Evolutionary conservation across 495 filamentous ascomycete species (phyloP), one percentile per base, ranked within the genome.

Genomic region (Neurospora sp.): DNA sequence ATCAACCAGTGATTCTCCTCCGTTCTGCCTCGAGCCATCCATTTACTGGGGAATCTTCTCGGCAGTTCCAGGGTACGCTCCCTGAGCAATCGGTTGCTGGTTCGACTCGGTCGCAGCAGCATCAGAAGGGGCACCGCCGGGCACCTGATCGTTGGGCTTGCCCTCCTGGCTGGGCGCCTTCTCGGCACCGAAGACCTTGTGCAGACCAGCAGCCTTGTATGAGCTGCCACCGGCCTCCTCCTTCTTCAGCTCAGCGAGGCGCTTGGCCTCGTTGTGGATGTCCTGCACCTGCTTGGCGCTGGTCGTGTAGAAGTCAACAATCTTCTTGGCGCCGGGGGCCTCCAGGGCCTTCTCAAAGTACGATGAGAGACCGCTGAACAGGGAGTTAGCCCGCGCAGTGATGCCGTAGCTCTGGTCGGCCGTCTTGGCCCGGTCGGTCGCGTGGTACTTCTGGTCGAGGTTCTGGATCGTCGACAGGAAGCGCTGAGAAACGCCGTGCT

Each of bases 311-410:
- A 99, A 98, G 68, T 89, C 84, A 38, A 92, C 91, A 41, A 99
- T 83, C 81, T 90, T 92, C 83, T 93, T 89, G 73, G 96, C 96
- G 2, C 93, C 93, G 9, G 94, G 93, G 3, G 93, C 95, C 73
- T 86, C 89, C 31, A 91, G 84, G 1, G 94, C 94, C 86, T 96
- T 94, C 84, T 98, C 94, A 78, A 97, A 99, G 86, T 98, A 79
- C 35, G 88, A 88, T 79, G 82, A 83, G 76, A 96, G 76, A 40
- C 93, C 90, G 44, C 84, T 84, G 83, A 90, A 91, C 74, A 91
- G 87, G 22, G 75, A 83, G 73, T 80, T 85, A 40, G 90, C 91
- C 77, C 90, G 90, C 71, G 87, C 82, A 71, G 87, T 87, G 77
- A 96, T 87, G 76, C 90, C 89, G 81, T 94, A 94, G 76, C 83